Percentiles rank a stretch among this genome's conserved stretches.
Conservation (phyloP, 176 grass and related monocot genomes). For the Rhynchospora breviuscula region DNA sequence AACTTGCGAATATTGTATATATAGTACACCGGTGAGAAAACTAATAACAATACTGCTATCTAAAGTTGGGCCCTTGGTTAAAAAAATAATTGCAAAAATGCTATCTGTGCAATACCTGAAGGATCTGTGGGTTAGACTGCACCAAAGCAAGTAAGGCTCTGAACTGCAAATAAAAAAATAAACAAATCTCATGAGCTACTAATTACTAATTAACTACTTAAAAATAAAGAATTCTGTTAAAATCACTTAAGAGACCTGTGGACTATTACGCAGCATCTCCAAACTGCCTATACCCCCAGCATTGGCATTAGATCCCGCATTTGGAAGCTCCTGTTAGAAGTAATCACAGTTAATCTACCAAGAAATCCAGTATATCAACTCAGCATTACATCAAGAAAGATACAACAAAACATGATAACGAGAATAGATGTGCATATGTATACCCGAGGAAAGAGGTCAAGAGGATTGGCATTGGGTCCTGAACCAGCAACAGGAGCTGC, state of each 20-base stretch:
- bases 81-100: not conserved
- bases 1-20: not conserved
- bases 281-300: slow-evolving; percentile 56
- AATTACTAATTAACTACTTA: not conserved
- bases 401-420: not conserved
- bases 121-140: slow-evolving; percentile 79
- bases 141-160: slow-evolving; percentile 65
- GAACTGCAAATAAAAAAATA: slow-evolving; percentile 45
- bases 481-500: slow-evolving; percentile 45
- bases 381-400: not conserved
- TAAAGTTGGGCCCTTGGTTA: not conserved
- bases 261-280: slow-evolving; percentile 69
- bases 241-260: slow-evolving; percentile 32
- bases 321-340: slow-evolving; percentile 61
- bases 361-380: not conserved
- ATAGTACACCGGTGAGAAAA: not conserved
- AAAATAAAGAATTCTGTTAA: not conserved
- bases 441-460: slow-evolving; percentile 94
- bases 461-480: slow-evolving; percentile 76
- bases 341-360: slow-evolving; percentile 4
- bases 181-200: not conserved
- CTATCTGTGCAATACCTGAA: slow-evolving; percentile 47
- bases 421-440: not conserved
- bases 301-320: slow-evolving; percentile 42
- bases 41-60: not conserved